A percentile compares a stretch with the other conserved stretches of the same genome.
Evolutionary conservation across 2,329 filamentous ascomycete genomes (phyloP).

Genomic region (Xylaria sp.): DNA sequence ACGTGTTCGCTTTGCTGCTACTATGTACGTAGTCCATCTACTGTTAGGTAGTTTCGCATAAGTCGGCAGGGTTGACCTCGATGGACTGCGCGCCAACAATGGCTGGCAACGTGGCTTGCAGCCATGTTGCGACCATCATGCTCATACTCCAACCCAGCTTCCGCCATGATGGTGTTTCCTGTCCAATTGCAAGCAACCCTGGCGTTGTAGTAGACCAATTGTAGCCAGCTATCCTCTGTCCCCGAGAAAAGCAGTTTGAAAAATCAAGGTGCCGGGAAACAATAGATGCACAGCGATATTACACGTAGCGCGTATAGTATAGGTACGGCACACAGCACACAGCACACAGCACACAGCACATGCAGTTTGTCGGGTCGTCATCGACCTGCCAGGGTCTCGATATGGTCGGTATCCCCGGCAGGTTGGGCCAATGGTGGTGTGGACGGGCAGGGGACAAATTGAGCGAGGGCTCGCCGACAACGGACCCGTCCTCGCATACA

Average conservation of each 20-base stretch:
- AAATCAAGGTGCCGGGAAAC: not conserved
- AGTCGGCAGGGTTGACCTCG: not conserved
- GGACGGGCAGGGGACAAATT: not conserved
- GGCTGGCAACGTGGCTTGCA: slow-evolving; percentile 12
- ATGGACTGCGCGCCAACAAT: not conserved
- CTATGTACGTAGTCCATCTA: not conserved
- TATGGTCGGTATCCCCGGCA: slow-evolving; percentile 5
- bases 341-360: too few species aligned
- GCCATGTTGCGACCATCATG: not conserved
- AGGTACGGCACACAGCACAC: not conserved
- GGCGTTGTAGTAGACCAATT: not conserved
- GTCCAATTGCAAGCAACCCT: slow-evolving; percentile 6
- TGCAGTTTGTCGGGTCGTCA: slow-evolving; percentile 4
- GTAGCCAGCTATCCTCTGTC: not conserved
- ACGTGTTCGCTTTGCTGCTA: not conserved
- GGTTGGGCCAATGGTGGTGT: not conserved
- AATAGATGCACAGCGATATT: not conserved
- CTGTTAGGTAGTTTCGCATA: not conserved
- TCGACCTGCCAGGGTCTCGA: not conserved
- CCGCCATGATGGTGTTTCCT: not conserved
- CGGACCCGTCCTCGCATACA: slow-evolving; percentile 11
- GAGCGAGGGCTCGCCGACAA: slow-evolving; percentile 18
- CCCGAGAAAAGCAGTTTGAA: not conserved
- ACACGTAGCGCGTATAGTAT: too few species aligned
- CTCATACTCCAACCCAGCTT: not conserved